Evolutionary conservation across 805 yeast genomes (phyloP).

Genomic region (Kregervanrija delftensis): DNA sequence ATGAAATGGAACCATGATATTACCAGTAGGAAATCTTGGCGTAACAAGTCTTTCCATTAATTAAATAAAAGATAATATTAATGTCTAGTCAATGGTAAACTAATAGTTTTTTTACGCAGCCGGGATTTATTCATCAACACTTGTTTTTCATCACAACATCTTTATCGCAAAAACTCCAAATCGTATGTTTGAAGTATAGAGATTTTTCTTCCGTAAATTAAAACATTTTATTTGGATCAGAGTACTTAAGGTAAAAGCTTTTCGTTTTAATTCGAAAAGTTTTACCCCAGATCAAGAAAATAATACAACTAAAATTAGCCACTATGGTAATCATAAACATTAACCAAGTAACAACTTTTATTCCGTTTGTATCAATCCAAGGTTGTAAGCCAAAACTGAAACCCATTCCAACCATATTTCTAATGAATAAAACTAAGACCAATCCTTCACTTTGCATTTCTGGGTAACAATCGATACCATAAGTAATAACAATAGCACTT

Average conservation of each 20-base stretch:
- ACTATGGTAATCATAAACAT: slow-evolving; percentile 36
- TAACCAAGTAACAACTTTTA: slow-evolving; percentile 35
- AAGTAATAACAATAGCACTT: slow-evolving; percentile 37
- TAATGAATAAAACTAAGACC: slow-evolving; percentile 34
- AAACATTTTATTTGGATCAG: slow-evolving; percentile 8
- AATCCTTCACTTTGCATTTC: slow-evolving; percentile 36
- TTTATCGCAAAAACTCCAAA: too few relatives aligned
- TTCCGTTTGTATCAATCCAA: slow-evolving; percentile 35
- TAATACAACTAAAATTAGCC: slow-evolving; percentile 32
- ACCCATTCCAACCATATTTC: slow-evolving; percentile 38
- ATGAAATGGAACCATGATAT: too few relatives aligned
- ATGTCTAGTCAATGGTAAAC: too few relatives aligned
- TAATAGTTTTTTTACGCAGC: too few relatives aligned
- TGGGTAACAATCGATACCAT: slow-evolving; percentile 38
- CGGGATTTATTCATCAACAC: too few relatives aligned
- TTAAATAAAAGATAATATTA: too few relatives aligned
- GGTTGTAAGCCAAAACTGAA: slow-evolving; percentile 40
- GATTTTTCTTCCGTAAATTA: too few relatives aligned
- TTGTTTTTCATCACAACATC: too few relatives aligned
- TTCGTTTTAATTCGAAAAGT: slow-evolving; percentile 30
- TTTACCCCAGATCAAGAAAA: slow-evolving; percentile 38
- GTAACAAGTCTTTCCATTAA: too few relatives aligned
- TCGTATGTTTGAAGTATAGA: too few relatives aligned
- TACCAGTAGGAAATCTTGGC: too few relatives aligned
- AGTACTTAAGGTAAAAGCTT: slow-evolving; percentile 18